Conservation (phyloP, 2,329 filamentous ascomycete species). For the Xylaria sp. region DNA sequence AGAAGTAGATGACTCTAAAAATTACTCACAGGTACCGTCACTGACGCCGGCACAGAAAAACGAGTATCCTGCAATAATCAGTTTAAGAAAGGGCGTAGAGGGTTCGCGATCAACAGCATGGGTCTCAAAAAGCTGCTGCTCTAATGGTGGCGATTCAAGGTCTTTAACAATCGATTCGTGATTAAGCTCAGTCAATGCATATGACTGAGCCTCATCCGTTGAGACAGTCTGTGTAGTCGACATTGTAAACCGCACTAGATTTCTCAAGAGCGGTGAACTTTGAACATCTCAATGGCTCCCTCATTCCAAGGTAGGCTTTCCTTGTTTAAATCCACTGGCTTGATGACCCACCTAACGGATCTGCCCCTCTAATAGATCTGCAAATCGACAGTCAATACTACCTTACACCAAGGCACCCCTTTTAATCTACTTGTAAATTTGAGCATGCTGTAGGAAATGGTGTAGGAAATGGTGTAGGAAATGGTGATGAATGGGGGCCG, state of each 20-base stretch:
- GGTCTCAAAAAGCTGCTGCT: conserved; percentile 24
- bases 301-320: background rate
- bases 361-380: conserved; percentile 3
- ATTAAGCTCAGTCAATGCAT: conserved; percentile 42
- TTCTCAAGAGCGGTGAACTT: background rate
- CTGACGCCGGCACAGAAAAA: conserved; percentile 75
- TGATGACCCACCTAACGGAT: background rate
- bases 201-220: conserved; percentile 37
- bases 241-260: conserved; percentile 17
- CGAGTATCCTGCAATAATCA: conserved; percentile 67
- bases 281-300: background rate
- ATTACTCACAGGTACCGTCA: conserved; percentile 62
- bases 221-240: conserved; percentile 40
- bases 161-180: conserved; percentile 31
- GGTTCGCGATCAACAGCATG: conserved; percentile 41
- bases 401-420: too few relatives aligned
- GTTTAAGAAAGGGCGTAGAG: conserved; percentile 55
- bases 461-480: too few relatives aligned
- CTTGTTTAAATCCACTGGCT: conserved; percentile 22
- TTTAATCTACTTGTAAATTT: too few relatives aligned
- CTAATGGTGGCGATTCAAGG: conserved; percentile 36
- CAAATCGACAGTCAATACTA: conserved; percentile 8
- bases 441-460: too few relatives aligned
- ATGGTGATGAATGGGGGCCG: too few relatives aligned
- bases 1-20: background rate